These are phyloP conservation scores for Narthecium ossifragum DNA, from an alignment of 106 monocot species.

Conservation along the genomic window DNA sequence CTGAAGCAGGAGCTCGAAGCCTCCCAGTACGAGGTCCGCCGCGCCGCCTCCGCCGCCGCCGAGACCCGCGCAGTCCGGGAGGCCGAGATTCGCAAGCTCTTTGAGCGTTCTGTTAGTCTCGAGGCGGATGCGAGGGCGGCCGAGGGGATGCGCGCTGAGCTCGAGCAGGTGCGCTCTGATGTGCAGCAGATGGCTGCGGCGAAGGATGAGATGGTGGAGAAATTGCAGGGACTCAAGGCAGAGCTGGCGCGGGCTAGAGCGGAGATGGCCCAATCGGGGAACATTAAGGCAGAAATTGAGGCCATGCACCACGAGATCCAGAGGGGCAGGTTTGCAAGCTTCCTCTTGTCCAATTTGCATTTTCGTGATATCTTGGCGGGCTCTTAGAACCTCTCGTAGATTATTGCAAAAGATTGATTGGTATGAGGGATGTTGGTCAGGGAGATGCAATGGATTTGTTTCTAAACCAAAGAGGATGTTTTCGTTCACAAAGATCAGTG, in stretches of 20 bases:
- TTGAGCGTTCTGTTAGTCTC: slow-evolving; percentile 23
- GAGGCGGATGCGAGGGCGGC: slow-evolving; percentile 42
- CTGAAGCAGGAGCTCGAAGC: slow-evolving; percentile 72
- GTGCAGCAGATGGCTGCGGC: slow-evolving; percentile 21
- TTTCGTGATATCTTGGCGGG: too few species aligned
- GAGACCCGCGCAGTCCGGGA: slow-evolving; percentile 29
- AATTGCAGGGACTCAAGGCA: slow-evolving; percentile 18
- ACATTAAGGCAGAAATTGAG: slow-evolving; percentile 31
- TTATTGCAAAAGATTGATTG: too few species aligned
- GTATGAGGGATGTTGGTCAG: too few species aligned
- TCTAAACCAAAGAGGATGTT: too few species aligned
- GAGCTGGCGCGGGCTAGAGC: slow-evolving; percentile 15
- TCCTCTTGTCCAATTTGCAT: too few species aligned
- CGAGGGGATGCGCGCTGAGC: slow-evolving; percentile 34
- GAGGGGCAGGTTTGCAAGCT: slow-evolving; percentile 72
- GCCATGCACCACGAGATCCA: slow-evolving; percentile 43
- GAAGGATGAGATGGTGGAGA: slow-evolving; percentile 27
- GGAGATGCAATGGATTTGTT: too few species aligned
- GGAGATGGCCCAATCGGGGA: slow-evolving; percentile 16
- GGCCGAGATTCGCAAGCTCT: slow-evolving; percentile 27
- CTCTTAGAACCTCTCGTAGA: too few species aligned
- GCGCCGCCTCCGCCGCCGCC: slow-evolving; percentile 28
- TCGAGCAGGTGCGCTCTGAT: slow-evolving; percentile 29
- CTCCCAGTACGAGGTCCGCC: slow-evolving; percentile 51
- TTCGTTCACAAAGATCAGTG: too few species aligned